A percentile compares a stretch with the other conserved stretches of the same genome.
phyloP scores from a whole-genome alignment of 805 yeast species.

The Zygoascus ofunaensis region DNA sequence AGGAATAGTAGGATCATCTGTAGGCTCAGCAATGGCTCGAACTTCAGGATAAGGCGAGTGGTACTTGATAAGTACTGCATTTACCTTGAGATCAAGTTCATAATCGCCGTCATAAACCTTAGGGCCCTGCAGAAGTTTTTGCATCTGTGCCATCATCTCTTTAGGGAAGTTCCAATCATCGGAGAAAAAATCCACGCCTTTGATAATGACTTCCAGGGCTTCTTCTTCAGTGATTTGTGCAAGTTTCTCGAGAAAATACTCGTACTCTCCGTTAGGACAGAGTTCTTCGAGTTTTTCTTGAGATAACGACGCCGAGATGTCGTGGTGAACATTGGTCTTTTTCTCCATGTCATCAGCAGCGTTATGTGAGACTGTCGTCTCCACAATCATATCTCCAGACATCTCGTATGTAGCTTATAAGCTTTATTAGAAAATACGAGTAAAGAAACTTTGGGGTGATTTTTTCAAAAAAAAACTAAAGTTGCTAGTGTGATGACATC shows the following conservation, averaged over 20 bases:
- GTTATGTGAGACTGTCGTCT: neutral
- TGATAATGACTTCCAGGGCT: constrained; percentile 6
- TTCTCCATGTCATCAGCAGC: constrained; percentile 1
- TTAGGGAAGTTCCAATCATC: constrained; percentile 19
- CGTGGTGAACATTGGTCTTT: constrained; percentile 1
- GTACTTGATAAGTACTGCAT: constrained; percentile 10
- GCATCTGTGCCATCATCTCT: constrained; percentile 25
- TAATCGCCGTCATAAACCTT: constrained; percentile 7
- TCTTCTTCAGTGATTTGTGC: constrained; percentile 6
- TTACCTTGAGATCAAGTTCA: constrained; percentile 8
- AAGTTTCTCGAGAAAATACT: constrained; percentile 9
- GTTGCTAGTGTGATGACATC: too few species aligned
- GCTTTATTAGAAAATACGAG: too few species aligned
- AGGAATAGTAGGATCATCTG: constrained; percentile 38
- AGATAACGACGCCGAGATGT: constrained; percentile 2
- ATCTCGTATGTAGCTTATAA: too few species aligned
- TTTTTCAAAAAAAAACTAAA: too few species aligned
- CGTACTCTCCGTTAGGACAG: constrained; percentile 15
- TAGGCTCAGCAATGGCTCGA: constrained; percentile 44
- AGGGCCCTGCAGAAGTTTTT: constrained; percentile 21
- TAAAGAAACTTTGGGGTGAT: too few species aligned
- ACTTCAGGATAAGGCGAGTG: constrained; percentile 53
- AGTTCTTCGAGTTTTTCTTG: constrained; percentile 10
- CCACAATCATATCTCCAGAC: neutral
- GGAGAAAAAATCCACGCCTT: constrained; percentile 2